These are phyloP conservation scores for Paramecium sonneborni DNA, from an alignment of 73 alveolate genomes.

Conservation along the genomic window DNA sequence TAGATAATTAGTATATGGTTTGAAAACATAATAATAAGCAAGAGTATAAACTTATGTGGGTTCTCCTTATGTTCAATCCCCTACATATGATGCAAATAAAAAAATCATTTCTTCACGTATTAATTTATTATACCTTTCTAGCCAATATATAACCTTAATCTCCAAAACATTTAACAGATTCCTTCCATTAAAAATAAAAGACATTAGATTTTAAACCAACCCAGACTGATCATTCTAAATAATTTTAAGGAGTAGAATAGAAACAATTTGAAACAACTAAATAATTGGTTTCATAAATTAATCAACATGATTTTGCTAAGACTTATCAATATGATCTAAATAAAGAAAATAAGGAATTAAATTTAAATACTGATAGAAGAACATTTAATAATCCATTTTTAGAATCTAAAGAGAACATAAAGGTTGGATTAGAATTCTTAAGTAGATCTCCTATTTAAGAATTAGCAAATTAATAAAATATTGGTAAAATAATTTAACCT, in stretches of 20 bases:
- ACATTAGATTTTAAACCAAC: not conserved
- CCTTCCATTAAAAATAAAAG: constrained; percentile 10
- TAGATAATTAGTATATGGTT: not conserved
- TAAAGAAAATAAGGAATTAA: not conserved
- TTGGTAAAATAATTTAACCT: not conserved
- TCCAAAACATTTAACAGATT: not conserved
- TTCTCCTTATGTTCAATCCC: not conserved
- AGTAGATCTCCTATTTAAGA: constrained; percentile 30
- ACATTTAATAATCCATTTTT: not conserved
- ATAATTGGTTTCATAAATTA: not conserved
- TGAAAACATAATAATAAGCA: not conserved
- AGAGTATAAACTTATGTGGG: not conserved
- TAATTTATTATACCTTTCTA: not conserved
- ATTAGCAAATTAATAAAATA: not conserved
- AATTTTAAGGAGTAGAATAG: not conserved
- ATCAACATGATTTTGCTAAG: not conserved
- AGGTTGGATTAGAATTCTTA: not conserved
- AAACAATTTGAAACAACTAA: not conserved
- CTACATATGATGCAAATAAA: not conserved
- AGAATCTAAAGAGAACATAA: constrained; percentile 8
- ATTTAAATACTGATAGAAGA: constrained; percentile 35
- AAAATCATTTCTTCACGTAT: not conserved
- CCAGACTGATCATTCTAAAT: not conserved
- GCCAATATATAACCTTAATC: not conserved
- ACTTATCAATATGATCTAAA: not conserved